phyloP scores from a whole-genome alignment of 2,329 filamentous ascomycete species.

The Thermomyces lanuginosus region DNA sequence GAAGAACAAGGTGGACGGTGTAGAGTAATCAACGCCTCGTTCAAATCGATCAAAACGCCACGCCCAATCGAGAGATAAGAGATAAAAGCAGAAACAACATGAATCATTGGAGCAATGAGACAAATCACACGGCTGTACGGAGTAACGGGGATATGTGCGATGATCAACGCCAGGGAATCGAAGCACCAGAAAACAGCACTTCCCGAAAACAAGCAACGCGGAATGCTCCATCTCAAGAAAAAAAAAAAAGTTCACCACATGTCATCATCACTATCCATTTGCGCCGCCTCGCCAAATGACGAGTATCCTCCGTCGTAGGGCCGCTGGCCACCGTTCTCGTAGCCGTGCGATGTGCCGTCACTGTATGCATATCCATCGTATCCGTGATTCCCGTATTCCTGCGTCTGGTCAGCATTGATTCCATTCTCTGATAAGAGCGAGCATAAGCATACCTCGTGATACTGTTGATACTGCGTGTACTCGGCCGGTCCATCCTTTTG shows the following conservation, averaged over 20 bases:
- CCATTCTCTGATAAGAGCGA: no score
- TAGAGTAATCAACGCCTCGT: no score
- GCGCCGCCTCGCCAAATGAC: conserved; percentile 25
- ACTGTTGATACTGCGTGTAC: conserved; percentile 30
- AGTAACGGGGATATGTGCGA: not conserved
- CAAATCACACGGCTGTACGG: no score
- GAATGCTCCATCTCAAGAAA: conserved; percentile 12
- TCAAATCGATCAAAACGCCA: no score
- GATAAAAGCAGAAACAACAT: no score
- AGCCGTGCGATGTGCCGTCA: conserved; percentile 22
- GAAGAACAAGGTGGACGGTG: no score
- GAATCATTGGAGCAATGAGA: no score
- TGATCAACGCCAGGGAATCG: not conserved
- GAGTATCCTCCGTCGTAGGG: conserved; percentile 22
- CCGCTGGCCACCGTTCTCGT: conserved; percentile 22
- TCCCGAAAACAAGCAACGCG: conserved; percentile 18
- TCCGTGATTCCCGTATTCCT: conserved; percentile 26
- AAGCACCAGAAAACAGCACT: conserved; percentile 10
- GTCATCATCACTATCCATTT: conserved; percentile 28
- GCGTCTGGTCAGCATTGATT: conserved; percentile 12
- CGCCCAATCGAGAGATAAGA: no score
- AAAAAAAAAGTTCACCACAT: conserved; percentile 29
- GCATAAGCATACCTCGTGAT: conserved; percentile 31
- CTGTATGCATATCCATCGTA: conserved; percentile 38
- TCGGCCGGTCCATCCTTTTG: conserved; percentile 25